Base-by-base conservation (phyloP, 2,329 filamentous ascomycete species). In the Lachnellula willkommii region DNA sequence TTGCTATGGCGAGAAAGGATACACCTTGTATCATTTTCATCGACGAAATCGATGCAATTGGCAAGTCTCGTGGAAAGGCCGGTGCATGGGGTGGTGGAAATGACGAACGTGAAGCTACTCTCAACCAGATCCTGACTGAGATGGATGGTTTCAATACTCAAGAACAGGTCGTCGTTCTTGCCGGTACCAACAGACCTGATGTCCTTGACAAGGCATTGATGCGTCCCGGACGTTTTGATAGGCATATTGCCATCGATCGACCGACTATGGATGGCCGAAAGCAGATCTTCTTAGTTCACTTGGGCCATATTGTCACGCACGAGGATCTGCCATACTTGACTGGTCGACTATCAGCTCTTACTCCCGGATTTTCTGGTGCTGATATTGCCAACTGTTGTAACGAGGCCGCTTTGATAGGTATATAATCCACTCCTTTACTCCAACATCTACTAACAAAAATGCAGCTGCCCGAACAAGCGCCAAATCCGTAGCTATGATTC, bases 21-120 rank as follows among this genome's bases (percentile, higher is more conserved):
- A 89, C 94, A 0, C 94, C 94, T 3, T 99, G 94, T 75, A 99
- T 99, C 73, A 95, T 99, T 73, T 99, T 99, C 78, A 97, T 99
- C 64, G 94, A 99, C 70, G 94, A 99, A 74, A 99, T 99, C 66
- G 94, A 99, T 71, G 94, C 94, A 56, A 96, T 99, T 67, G 94
- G 94, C 65, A 90, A 92, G 70, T 89, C 93, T 54, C 84, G 94
- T 75, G 80, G 86, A 22, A 95, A 96, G 70, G 83, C 87, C 37
- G 88, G 87, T 62, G 75, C 76, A 12, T 90, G 90, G 56, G 88
- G 88, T 40, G 92, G 93, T 61, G 94, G 94, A 59, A 97, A 97
- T 69, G 94, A 99, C 69, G 94, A 99, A 76, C 88, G 94, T 59
- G 94, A 99, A 75, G 90, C 89, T 48, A 99, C 94, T 0, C 84